phyloP scores from a whole-genome alignment of 495 filamentous ascomycete genomes.

The Aspergillus carlsbadensis region DNA sequence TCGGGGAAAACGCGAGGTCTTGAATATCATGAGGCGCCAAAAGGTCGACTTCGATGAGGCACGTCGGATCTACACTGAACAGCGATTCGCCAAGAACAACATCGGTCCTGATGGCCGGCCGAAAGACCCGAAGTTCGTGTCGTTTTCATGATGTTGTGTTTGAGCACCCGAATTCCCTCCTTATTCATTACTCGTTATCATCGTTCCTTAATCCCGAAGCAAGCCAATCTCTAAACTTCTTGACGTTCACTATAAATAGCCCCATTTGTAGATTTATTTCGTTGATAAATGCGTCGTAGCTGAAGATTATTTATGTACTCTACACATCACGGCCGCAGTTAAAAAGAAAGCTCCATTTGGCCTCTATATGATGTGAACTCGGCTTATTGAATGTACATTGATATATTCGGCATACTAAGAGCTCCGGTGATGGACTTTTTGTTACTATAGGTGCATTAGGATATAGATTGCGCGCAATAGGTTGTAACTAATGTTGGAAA shows the following conservation, averaged over 20 bases:
- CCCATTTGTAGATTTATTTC: background rate
- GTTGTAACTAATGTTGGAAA: background rate
- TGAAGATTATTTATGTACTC: background rate
- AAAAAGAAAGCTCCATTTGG: too few relatives aligned
- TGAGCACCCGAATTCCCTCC: background rate
- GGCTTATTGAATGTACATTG: too few relatives aligned
- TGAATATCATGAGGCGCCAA: slow-evolving; percentile 81
- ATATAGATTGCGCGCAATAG: background rate
- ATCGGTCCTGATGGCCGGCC: slow-evolving; percentile 87
- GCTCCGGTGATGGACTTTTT: too few relatives aligned
- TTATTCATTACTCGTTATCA: background rate
- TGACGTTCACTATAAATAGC: too few relatives aligned
- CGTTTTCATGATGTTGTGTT: slow-evolving; percentile 65
- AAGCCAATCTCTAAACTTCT: too few relatives aligned
- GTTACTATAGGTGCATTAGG: background rate
- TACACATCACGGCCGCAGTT: too few relatives aligned
- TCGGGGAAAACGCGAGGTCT: slow-evolving; percentile 72
- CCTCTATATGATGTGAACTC: too few relatives aligned
- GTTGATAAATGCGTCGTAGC: background rate
- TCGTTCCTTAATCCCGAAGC: background rate
- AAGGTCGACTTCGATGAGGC: slow-evolving; percentile 87
- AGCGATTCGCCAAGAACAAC: slow-evolving; percentile 77
- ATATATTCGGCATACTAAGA: too few relatives aligned
- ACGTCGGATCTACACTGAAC: slow-evolving; percentile 76
- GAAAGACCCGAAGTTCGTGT: slow-evolving; percentile 91